Evolutionary conservation across 1,139 yeast species (phyloP).

Genomic region (Saccharomyces hybrid): DNA sequence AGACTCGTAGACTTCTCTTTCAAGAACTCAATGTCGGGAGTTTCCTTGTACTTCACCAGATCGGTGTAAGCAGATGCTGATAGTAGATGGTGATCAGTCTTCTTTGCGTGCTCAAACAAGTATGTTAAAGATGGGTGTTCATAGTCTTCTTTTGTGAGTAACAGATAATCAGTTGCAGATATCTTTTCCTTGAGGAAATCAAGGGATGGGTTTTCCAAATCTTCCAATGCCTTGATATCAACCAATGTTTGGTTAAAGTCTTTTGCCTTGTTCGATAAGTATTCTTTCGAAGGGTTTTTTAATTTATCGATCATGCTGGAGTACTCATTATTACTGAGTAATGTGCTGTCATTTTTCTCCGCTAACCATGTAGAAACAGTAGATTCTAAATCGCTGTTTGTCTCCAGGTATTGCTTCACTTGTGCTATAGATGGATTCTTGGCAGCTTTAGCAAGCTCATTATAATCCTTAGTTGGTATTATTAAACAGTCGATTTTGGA

Average conservation of each 20-base stretch:
- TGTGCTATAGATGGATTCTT: background rate
- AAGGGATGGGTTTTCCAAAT: conserved; percentile 9
- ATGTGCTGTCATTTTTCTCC: background rate
- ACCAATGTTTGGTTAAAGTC: background rate
- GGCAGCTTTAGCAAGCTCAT: background rate
- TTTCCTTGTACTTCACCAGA: conserved; percentile 3
- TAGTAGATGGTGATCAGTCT: background rate
- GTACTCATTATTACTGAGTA: conserved; percentile 10
- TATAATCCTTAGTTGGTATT: conserved; percentile 4
- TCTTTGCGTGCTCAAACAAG: conserved; percentile 7
- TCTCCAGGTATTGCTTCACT: background rate
- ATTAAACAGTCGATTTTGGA: conserved; percentile 3
- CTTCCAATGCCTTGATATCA: background rate
- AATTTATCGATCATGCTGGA: conserved; percentile 6
- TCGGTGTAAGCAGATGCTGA: conserved; percentile 16
- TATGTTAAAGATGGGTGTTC: conserved; percentile 12
- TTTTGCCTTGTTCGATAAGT: conserved; percentile 1
- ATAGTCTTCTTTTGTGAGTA: background rate
- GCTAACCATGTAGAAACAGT: background rate
- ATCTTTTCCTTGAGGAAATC: conserved; percentile 12
- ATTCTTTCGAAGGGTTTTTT: conserved; percentile 7
- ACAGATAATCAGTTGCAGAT: conserved; percentile 4
- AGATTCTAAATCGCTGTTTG: background rate
- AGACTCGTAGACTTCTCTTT: conserved; percentile 23
- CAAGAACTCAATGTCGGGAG: conserved; percentile 20